Conservation (phyloP, 225 moss, liverwort and hornwort genomes). For the Sphagnum contortum region DNA sequence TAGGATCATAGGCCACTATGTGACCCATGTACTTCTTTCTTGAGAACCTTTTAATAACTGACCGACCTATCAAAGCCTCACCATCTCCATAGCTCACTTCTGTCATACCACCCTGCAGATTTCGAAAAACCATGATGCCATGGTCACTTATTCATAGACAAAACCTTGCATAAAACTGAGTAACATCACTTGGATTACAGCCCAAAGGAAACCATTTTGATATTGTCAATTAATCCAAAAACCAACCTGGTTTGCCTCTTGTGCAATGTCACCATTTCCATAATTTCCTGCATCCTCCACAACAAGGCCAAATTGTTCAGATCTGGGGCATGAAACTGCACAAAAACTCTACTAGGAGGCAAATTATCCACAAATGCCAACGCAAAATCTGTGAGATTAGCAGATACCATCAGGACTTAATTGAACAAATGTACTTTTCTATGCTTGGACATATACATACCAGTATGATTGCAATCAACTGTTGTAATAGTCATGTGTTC, state of each 20-base stretch:
- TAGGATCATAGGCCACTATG: constrained; percentile 27
- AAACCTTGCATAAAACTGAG: too few species aligned
- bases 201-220: too few species aligned
- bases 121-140: neutral
- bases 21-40: constrained; percentile 44
- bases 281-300: constrained; percentile 38
- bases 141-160: too few species aligned
- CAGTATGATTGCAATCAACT: constrained; percentile 28
- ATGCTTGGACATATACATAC: constrained; percentile 8
- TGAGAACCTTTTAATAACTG: constrained; percentile 40
- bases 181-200: too few species aligned
- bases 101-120: constrained; percentile 36
- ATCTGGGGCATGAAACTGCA: too few species aligned
- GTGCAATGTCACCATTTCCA: constrained; percentile 31
- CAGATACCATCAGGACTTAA: too few species aligned
- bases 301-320: constrained; percentile 1
- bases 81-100: constrained; percentile 28
- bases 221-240: neutral
- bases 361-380: too few species aligned
- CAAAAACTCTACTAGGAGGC: too few species aligned
- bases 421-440: too few species aligned
- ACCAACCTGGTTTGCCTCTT: constrained; percentile 38
- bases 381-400: too few species aligned
- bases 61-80: constrained; percentile 38
- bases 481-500: constrained; percentile 14